phyloP scores from a whole-genome alignment of 208 protist species.

The Sergeia podlipaevii region DNA sequence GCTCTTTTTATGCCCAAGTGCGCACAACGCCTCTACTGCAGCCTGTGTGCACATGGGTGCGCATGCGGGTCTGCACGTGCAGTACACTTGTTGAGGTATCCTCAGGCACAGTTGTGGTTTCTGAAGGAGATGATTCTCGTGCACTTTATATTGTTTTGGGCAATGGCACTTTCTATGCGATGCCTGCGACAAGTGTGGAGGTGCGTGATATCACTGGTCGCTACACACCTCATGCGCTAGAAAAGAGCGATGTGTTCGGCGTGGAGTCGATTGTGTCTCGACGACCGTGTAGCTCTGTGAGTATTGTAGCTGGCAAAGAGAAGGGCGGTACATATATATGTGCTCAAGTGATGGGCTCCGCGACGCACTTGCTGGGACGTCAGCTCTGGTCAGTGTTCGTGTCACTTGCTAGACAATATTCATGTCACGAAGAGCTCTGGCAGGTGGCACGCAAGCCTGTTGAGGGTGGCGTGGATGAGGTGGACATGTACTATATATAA shows the following conservation, averaged over 20 bases:
- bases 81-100: too few species aligned
- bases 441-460: neutral
- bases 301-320: constrained; percentile 33
- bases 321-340: constrained; percentile 10
- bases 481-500: constrained; percentile 14
- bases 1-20: constrained; percentile 17
- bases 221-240: constrained; percentile 23
- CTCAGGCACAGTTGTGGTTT: constrained; percentile 2
- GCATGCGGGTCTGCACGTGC: constrained; percentile 51
- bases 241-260: constrained; percentile 47
- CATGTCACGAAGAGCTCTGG: constrained; percentile 51
- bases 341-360: constrained; percentile 29
- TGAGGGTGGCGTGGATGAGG: constrained; percentile 1
- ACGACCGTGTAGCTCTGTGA: constrained; percentile 45
- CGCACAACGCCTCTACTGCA: constrained; percentile 43
- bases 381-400: constrained; percentile 32
- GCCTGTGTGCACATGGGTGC: constrained; percentile 40
- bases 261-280: constrained; percentile 45
- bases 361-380: constrained; percentile 32
- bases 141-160: constrained; percentile 37
- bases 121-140: constrained; percentile 27
- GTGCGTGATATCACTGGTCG: constrained; percentile 23
- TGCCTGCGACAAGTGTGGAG: constrained; percentile 23
- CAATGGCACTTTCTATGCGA: constrained; percentile 31
- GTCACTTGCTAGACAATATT: constrained; percentile 39